Base-by-base conservation (phyloP, 2,329 filamentous ascomycete genomes). In the Diaporthe sp. region DNA sequence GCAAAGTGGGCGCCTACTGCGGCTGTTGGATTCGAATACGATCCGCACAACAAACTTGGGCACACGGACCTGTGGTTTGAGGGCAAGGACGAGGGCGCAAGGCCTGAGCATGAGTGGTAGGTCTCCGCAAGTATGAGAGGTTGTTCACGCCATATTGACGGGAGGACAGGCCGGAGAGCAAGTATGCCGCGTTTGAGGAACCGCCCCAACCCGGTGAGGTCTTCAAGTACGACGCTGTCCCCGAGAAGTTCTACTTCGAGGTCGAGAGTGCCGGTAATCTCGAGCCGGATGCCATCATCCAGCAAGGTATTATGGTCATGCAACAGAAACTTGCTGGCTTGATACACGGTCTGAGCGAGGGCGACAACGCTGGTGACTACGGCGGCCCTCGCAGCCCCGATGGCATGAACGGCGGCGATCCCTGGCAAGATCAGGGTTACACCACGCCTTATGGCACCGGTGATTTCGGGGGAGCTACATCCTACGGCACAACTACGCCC, bases 41-140 rank as follows among this genome's bases (percentile, higher is more conserved):
- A 99, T 83, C 97, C 97, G 76, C 94, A 97, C 84, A 99, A 99
- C 86, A 98, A 97, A 86, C 87, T 99, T 78, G 91, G 93, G 78
- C 97, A 99, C 84, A 89, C 97, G 73, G 95, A 97, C 81, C 91
- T 97, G 84, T 99, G 97, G 97, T 98, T 95, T 82, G 97, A 99
- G 87, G 71, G 72, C 68, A 76, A 76, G 68, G 72, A 66, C 15
- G 74, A 76, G 68, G 74, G 72, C 30, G 74, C 74, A 9, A 74
- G 68, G 84, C 85, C 94, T 1, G 89, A 90, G 75, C 90, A 92
- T 80, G 96, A 98, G 88, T 98, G 96, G 96, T 97, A 86, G 84
- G 92, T 68, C 54, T 68, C 52, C 66, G 55, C 33, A 5, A 28
- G 52, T 74, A 72, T 54, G 33, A 38, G 25, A 10, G 52, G 71